A percentile compares a stretch with the other conserved stretches of the same genome.
phyloP scores from a whole-genome alignment of 2,329 filamentous ascomycete genomes.

The Epichloe scottii region DNA sequence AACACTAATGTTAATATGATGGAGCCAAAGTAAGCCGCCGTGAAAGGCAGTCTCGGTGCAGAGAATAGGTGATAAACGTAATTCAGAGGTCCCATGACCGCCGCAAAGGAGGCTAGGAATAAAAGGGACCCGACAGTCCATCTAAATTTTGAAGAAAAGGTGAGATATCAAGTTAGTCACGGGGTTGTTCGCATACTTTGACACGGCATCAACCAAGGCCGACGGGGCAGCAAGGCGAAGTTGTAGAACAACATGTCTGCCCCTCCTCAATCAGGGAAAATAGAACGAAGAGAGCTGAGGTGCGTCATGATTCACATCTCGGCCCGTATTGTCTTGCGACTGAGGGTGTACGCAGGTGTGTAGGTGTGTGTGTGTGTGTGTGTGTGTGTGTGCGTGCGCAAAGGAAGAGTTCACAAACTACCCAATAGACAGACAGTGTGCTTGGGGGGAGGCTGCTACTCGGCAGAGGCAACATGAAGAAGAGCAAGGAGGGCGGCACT shows the following conservation, averaged over 20 bases:
- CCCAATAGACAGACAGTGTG: neutral
- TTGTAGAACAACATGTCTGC: neutral
- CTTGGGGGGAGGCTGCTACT: too few species aligned
- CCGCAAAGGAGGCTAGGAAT: slow-evolving; percentile 85
- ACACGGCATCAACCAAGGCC: neutral
- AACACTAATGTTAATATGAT: slow-evolving; percentile 86
- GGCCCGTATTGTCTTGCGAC: neutral
- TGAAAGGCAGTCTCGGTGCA: slow-evolving; percentile 77
- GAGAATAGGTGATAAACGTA: slow-evolving; percentile 81
- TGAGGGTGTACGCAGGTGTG: neutral
- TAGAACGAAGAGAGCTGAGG: neutral
- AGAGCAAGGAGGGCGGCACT: neutral
- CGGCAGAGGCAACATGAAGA: neutral
- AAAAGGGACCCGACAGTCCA: slow-evolving; percentile 89
- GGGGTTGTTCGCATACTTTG: neutral
- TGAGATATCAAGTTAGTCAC: slow-evolving; percentile 14
- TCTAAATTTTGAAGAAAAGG: slow-evolving; percentile 33
- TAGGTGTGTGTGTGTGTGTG: neutral
- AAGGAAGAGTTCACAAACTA: neutral
- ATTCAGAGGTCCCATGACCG: slow-evolving; percentile 79
- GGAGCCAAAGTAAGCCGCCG: slow-evolving; percentile 86
- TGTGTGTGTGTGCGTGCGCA: neutral
- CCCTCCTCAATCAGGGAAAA: neutral
- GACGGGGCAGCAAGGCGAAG: neutral
- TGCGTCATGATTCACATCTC: neutral